Conservation (phyloP, 2,329 filamentous ascomycete genomes). For the Xylaria sp. region DNA sequence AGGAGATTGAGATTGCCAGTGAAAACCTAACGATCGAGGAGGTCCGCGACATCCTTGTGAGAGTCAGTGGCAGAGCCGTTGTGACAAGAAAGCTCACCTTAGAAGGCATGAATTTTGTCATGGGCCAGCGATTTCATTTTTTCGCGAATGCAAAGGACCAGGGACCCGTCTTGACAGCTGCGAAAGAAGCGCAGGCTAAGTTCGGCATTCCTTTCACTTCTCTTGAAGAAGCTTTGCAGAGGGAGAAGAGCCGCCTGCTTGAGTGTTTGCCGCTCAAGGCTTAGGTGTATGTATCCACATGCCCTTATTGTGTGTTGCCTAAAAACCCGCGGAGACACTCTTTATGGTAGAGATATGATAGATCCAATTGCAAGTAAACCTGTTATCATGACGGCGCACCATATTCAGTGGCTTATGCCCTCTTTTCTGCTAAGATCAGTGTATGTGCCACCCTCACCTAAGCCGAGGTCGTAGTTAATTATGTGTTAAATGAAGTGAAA, state of each 20-base stretch:
- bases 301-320: too few species aligned
- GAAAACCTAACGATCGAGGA: slow-evolving; percentile 42
- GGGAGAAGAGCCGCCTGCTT: slow-evolving; percentile 34
- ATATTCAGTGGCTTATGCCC: too few species aligned
- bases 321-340: too few species aligned
- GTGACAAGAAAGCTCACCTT: slow-evolving; percentile 25
- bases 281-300: background rate
- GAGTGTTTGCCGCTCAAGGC: slow-evolving; percentile 27
- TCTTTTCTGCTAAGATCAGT: too few species aligned
- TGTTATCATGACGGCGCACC: too few species aligned
- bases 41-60: slow-evolving; percentile 36
- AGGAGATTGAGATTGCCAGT: slow-evolving; percentile 41
- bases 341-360: too few species aligned
- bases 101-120: slow-evolving; percentile 33
- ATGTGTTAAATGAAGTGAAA: too few species aligned
- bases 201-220: slow-evolving; percentile 42
- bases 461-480: too few species aligned
- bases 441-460: too few species aligned
- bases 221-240: slow-evolving; percentile 34
- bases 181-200: slow-evolving; percentile 32
- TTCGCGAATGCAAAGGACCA: slow-evolving; percentile 38
- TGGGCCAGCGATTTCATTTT: slow-evolving; percentile 37
- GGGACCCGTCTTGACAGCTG: background rate
- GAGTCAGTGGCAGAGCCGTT: slow-evolving; percentile 42
- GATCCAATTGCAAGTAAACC: too few species aligned